Base-by-base conservation (phyloP, 2,329 filamentous ascomycete species). In the Pseudocercospora musae region DNA sequence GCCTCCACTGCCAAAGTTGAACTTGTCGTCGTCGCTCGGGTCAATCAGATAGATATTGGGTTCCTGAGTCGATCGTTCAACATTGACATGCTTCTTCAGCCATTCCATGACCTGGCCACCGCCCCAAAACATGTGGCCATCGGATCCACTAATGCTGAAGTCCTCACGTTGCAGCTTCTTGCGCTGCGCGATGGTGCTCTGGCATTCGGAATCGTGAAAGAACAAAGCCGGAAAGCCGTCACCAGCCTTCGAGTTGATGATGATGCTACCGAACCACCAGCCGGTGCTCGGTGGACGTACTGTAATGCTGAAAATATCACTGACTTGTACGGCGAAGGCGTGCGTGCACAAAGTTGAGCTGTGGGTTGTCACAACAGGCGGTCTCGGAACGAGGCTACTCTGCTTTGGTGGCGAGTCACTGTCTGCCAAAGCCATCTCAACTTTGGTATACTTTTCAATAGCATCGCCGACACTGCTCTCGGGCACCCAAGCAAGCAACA, bases 251-350 rank as follows among this genome's bases (percentile, higher is more conserved):
- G 91, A 92, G 75, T 99, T 99, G 79, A 99, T 91, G 61, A 99
- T 89, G 27, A 99, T 79, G 66, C 92, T 96, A 33, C 95, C 95
- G 75, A 96, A 97, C 95, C 95, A 99, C 96, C 95, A 99, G 15
- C 95, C 96, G 7, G 96, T 79, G 74, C 92, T 97, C 4, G 95
- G 96, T 3, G 94, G 94, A 1, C 95, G 87, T 42, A 99, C 88
- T 7, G 96, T 83, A 4, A 99, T 82, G 27, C 91, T 96, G 78
- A 96, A 99, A 64, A 99, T 89, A 66, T 94, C 90, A 68, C 87
- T 91, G 29, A 98, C 85, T 1, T 95, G 95, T 5, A 99, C 85
- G 1, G 94, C 92, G 73, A 99, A 99, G 1, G 95, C 87, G 74
- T 96, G 97, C 53, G 89, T 86, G 3, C 93, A 93, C 54, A 87